A percentile compares a stretch with the other conserved stretches of the same genome.
Evolutionary conservation across 805 yeast genomes (phyloP).

Genomic region (Yarrowia hollandica): DNA sequence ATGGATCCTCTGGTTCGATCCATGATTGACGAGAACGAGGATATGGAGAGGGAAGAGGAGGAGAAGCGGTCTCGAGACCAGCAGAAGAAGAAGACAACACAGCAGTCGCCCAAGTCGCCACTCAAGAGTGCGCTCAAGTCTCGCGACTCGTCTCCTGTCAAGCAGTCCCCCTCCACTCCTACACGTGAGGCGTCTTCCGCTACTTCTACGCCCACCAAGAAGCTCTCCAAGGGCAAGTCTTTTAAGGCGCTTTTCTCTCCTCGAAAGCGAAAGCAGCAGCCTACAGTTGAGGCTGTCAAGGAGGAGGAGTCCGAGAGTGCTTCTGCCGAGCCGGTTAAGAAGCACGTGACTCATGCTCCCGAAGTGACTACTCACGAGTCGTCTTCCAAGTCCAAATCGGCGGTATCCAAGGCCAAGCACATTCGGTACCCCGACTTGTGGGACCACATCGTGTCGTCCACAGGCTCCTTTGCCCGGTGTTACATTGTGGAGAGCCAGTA

Average conservation of each 20-base stretch:
- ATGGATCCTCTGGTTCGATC: constrained; percentile 29
- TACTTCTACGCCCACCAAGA: background rate
- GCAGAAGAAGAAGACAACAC: background rate
- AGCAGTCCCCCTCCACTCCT: background rate
- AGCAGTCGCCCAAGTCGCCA: background rate
- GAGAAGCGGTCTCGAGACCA: background rate
- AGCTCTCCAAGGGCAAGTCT: constrained; percentile 14
- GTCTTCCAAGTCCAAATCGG: background rate
- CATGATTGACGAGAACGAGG: background rate
- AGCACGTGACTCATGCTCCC: constrained; percentile 7
- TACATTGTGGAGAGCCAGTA: constrained; percentile 64
- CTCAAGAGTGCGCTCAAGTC: constrained; percentile 1
- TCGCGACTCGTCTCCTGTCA: background rate
- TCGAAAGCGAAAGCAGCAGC: constrained; percentile 10
- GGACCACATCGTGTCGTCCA: constrained; percentile 67
- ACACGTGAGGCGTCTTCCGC: background rate
- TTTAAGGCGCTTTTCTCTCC: constrained; percentile 26
- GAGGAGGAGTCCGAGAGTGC: background rate
- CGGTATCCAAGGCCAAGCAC: background rate
- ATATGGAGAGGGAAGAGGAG: background rate
- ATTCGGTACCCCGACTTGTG: constrained; percentile 43
- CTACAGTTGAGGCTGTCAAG: background rate
- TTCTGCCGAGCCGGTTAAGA: background rate
- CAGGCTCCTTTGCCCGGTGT: constrained; percentile 87
- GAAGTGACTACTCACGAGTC: no score